A percentile compares a stretch with the other conserved stretches of the same genome.
phyloP scores from a whole-genome alignment of 176 grass and related monocot genomes.

The Olyra latifolia region DNA sequence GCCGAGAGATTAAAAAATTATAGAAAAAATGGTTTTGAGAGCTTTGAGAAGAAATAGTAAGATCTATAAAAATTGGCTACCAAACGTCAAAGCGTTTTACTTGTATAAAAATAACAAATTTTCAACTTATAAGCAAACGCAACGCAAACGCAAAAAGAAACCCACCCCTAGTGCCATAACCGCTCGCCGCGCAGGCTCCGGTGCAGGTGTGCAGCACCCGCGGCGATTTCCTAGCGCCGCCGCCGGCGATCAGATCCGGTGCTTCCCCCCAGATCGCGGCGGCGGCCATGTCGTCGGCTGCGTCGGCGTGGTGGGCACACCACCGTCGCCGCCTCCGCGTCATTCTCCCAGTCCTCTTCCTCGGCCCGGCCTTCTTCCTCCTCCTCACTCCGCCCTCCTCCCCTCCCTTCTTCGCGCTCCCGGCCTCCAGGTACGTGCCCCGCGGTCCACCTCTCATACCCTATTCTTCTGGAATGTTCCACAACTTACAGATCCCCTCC shows the following conservation, averaged over 20 bases:
- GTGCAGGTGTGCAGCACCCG: neutral
- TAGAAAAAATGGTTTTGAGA: no score
- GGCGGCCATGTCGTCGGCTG: slow-evolving; percentile 32
- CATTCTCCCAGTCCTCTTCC: slow-evolving; percentile 45
- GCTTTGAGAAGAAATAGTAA: no score
- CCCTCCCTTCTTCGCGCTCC: slow-evolving; percentile 37
- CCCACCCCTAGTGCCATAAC: neutral
- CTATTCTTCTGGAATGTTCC: neutral
- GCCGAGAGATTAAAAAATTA: no score
- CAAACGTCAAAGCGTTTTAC: no score
- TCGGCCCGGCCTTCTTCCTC: slow-evolving; percentile 26
- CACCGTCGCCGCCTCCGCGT: slow-evolving; percentile 43
- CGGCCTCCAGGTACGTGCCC: slow-evolving; percentile 44
- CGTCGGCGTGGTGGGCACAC: slow-evolving; percentile 33
- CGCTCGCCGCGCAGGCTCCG: neutral
- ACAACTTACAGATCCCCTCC: neutral
- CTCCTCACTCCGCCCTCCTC: slow-evolving; percentile 32
- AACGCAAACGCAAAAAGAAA: no score
- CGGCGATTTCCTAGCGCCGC: no score
- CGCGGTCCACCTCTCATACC: neutral
- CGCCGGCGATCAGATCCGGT: slow-evolving; percentile 37
- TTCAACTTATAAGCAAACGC: no score
- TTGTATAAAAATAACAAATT: no score
- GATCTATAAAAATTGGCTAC: no score
- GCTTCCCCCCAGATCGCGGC: neutral